Evolutionary conservation across 192 early-diverging fungal genomes (phyloP), one percentile per base, ranked within the genome.

Genomic region (Entomortierella chlamydospora): DNA sequence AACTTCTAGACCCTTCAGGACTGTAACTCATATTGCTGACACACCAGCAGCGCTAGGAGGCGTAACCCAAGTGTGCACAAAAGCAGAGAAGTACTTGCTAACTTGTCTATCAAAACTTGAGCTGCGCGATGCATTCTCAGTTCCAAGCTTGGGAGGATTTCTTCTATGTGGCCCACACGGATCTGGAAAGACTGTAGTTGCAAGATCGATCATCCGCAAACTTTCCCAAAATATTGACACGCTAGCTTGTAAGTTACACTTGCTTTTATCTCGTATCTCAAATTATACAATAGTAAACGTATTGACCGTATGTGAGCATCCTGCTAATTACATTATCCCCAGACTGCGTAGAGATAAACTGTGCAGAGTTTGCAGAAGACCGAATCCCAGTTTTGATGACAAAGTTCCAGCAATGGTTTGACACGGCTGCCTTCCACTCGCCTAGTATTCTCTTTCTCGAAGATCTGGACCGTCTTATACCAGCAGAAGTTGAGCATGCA

Each of bases 381-480:
- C 72, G 87, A 39, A 59, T 90, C 8, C 83, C 89, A 3, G 82
- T 85, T 17, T 71, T 95, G 56, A 89, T 87, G 64, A 87, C 90
- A 7, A 76, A 82, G 26, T 68, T 92, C 11, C 83, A 87, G 69
- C 67, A 86, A 50, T 86, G 86, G 74, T 88, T 92, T 68, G 82
- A 89, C 50, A 84, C 88, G 26, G 89, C 90, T n/a, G 85, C 86
- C 18, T 93, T 88, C 86, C 90, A 89, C 49, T 73, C 86, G 6
- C 94, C 94, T n/a, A 87, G 87, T 45, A 80, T 95, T 18, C 54
- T 95, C 12, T 81, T 95, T 25, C 86, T 94, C 50, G 94, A 95
- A 58, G 89, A 95, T 61, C 64, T 95, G 37, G 94, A 95, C 72
- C 77, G 86, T 15, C 67, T 95, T 31, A 85, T 92, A 26, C 92